Percentiles rank a stretch among this genome's conserved stretches.
Conservation (phyloP, 164 flowering plant genomes). For the Aristolochia fimbriata region DNA sequence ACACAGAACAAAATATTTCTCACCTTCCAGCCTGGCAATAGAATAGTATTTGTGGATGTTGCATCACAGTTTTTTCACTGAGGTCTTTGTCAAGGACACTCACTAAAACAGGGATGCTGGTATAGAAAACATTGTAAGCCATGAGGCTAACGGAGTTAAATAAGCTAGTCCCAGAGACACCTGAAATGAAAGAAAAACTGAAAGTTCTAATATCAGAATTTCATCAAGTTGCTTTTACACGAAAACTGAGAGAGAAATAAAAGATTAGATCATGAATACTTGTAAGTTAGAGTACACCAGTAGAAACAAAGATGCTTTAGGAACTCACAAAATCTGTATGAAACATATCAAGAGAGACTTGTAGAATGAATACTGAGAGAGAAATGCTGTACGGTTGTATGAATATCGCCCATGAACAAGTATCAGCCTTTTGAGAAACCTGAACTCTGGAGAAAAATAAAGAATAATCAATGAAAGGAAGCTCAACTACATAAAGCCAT, state of each 20-base stretch:
- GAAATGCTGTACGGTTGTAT: constrained; percentile 94
- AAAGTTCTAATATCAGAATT: constrained; percentile 5
- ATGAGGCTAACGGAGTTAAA: constrained; percentile 96
- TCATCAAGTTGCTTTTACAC: too few relatives aligned
- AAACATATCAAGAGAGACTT: constrained; percentile 90
- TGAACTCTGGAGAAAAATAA: constrained; percentile 55
- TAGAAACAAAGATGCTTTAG: not conserved
- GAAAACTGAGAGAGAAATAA: too few relatives aligned
- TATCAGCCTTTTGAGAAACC: constrained; percentile 85
- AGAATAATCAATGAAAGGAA: not conserved
- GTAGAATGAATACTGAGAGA: constrained; percentile 93
- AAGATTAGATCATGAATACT: too few relatives aligned
- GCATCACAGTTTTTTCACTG: constrained; percentile 92
- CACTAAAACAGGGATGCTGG: constrained; percentile 85
- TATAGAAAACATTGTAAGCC: constrained; percentile 99
- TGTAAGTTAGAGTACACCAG: too few relatives aligned
- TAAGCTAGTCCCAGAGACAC: constrained; percentile 93
- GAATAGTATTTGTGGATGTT: constrained; percentile 90
- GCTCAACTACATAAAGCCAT: too few relatives aligned
- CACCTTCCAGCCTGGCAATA: constrained; percentile 99
- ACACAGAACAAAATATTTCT: not conserved
- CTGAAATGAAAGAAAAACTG: constrained; percentile 98
- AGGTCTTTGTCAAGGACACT: constrained; percentile 97
- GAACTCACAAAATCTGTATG: constrained; percentile 93
- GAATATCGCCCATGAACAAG: constrained; percentile 99